Evolutionary conservation across 495 filamentous ascomycete species (phyloP), one percentile per base, ranked within the genome.

Genomic region (Pyrenopolyporus hunteri): DNA sequence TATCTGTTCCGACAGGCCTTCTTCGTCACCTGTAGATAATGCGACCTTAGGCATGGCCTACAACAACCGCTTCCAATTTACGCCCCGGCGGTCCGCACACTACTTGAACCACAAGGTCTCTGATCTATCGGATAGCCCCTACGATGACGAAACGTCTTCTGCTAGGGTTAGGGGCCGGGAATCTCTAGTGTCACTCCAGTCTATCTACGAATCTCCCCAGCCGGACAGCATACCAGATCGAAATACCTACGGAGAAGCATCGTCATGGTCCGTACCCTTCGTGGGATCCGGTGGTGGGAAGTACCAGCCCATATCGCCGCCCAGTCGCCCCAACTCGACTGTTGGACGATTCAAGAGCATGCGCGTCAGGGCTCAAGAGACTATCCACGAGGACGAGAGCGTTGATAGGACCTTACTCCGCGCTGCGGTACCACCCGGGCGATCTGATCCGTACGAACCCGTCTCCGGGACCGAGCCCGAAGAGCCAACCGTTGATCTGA

Each of bases 331-430:
- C 0, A 26, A 54, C n/a, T 66, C 67, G 13, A 56, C 45, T 2
- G 57, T 59, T 13, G 47, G 54, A 10, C 60, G 59, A 13, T 66
- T 70, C 45, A 67, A 62, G 52, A 68, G 63, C 33, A 63, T 70
- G 32, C 63, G 67, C 14, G 42, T 49, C 19, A 67, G 58, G 22
- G 53, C 36, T n/a, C 77, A 76, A 14, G 74, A 68, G 3, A 64
- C 74, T 0, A 81, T 81, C 40, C 71, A 63, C 6, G 78, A 80
- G 48, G 77, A 81, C 62, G 76, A 78, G 9, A 74, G 71, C 25
- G 67, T 74, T 44, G 73, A 77, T 23, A 70, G 79, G 32, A 70
- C 73, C 2, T 68, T 80, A 1, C 70, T 80, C 22, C 42, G 49
- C 8, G 59, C 70, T 0, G 77, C 77, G 1, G 76, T 71, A 4